A percentile compares a stretch with the other conserved stretches of the same genome.
phyloP scores from a whole-genome alignment of 2,329 filamentous ascomycete genomes.

The Botrytis sinoallii region DNA sequence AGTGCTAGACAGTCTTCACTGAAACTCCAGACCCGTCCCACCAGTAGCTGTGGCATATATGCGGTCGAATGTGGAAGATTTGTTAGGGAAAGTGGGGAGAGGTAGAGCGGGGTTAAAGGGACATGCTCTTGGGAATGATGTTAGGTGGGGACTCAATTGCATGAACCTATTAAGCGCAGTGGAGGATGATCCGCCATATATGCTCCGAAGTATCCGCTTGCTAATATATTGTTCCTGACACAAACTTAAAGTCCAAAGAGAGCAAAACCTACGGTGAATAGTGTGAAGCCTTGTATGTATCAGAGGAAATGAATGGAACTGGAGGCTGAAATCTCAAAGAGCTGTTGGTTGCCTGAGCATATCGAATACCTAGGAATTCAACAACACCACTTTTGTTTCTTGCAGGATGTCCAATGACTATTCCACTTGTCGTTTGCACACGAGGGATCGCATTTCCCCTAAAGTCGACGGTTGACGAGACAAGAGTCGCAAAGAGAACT shows the following conservation, averaged over 20 bases:
- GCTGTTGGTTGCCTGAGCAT: constrained; percentile 40
- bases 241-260: neutral
- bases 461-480: neutral
- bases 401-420: constrained; percentile 30
- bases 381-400: constrained; percentile 27
- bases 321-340: constrained; percentile 39
- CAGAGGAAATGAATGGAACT: constrained; percentile 13
- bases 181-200: neutral
- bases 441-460: too few relatives aligned
- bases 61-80: neutral
- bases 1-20: constrained; percentile 42
- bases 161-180: neutral
- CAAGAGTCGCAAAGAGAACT: neutral
- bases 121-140: neutral
- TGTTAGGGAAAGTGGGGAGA: neutral
- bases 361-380: constrained; percentile 43
- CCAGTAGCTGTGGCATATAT: constrained; percentile 3
- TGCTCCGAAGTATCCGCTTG: neutral
- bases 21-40: neutral
- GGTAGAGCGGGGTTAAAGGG: neutral
- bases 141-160: neutral
- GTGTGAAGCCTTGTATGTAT: constrained; percentile 1
- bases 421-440: constrained; percentile 32
- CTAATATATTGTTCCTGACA: neutral
- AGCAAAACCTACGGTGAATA: constrained; percentile 1